Conservation (phyloP, 176 grass and related monocot species). For the Phoenix dactylifera region DNA sequence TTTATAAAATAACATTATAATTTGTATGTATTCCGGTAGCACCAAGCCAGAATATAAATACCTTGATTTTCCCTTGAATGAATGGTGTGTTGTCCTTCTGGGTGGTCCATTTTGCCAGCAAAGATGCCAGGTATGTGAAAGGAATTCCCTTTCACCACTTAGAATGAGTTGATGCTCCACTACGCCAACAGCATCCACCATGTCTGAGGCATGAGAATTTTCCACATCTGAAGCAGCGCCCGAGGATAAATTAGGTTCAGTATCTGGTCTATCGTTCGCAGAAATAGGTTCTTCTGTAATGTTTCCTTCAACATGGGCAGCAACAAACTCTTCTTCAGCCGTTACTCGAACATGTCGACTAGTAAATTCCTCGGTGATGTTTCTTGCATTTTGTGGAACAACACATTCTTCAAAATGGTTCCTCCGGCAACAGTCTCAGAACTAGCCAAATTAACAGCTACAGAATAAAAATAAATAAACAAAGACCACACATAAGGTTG, state of each 20-base stretch:
- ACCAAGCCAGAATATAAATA: constrained; percentile 13
- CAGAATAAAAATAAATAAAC: neutral
- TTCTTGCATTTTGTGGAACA: constrained; percentile 24
- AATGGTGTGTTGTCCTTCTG: constrained; percentile 35
- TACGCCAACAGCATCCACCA: constrained; percentile 21
- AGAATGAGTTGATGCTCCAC: constrained; percentile 39
- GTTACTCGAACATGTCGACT: constrained; percentile 16
- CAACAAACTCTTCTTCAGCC: constrained; percentile 24
- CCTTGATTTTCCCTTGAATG: constrained; percentile 83
- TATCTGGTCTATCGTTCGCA: constrained; percentile 12
- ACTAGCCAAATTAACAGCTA: constrained; percentile 24
- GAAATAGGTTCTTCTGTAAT: constrained; percentile 19
- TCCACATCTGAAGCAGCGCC: constrained; percentile 27
- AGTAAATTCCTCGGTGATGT: constrained; percentile 10
- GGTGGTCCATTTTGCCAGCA: constrained; percentile 45
- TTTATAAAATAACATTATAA: too few species aligned
- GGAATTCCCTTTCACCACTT: constrained; percentile 34
- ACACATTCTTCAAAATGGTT: constrained; percentile 12
- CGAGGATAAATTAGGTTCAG: constrained; percentile 7
- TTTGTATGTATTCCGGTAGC: too few species aligned
- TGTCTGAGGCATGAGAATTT: constrained; percentile 16
- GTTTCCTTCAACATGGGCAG: constrained; percentile 19
- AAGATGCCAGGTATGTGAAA: constrained; percentile 70
- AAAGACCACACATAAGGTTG: neutral
- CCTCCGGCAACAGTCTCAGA: constrained; percentile 18